Evolutionary conservation across 75 land plant species (phyloP).

Genomic region (Larix kaempferi): DNA sequence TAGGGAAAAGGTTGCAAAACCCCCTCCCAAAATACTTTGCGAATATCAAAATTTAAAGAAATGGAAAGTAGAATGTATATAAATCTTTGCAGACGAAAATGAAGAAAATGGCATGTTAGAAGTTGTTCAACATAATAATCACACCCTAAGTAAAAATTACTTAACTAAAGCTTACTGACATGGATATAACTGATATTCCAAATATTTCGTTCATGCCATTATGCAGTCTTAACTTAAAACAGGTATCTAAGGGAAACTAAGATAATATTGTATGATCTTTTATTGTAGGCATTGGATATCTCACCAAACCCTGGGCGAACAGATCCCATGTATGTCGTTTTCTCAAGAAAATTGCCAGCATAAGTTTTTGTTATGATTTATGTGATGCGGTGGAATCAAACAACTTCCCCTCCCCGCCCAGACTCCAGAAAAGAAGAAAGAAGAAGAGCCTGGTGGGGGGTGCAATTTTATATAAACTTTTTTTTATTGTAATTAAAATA

Average conservation of each 20-base stretch:
- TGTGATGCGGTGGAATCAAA: too few species aligned
- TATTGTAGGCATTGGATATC: constrained; percentile 85
- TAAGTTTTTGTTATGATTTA: background rate
- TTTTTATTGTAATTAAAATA: too few species aligned
- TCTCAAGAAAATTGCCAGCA: constrained; percentile 64
- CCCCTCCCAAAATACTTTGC: too few species aligned
- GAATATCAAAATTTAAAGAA: background rate
- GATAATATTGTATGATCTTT: background rate
- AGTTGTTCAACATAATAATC: background rate
- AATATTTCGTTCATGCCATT: background rate
- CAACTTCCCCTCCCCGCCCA: too few species aligned
- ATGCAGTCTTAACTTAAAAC: background rate
- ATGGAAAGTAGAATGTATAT: background rate
- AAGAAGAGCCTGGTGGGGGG: too few species aligned
- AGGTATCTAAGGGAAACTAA: background rate
- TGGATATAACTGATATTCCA: background rate
- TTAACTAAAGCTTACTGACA: background rate
- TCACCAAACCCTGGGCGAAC: constrained; percentile 96
- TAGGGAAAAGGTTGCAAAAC: too few species aligned
- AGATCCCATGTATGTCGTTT: constrained; percentile 95
- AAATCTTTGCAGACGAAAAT: background rate
- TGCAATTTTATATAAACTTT: too few species aligned
- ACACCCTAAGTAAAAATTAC: background rate
- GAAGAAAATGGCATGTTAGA: background rate
- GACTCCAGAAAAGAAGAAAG: too few species aligned